Evolutionary conservation across 768 basidiomycete genomes (phyloP).

Genomic region (Calocybe cyanea): DNA sequence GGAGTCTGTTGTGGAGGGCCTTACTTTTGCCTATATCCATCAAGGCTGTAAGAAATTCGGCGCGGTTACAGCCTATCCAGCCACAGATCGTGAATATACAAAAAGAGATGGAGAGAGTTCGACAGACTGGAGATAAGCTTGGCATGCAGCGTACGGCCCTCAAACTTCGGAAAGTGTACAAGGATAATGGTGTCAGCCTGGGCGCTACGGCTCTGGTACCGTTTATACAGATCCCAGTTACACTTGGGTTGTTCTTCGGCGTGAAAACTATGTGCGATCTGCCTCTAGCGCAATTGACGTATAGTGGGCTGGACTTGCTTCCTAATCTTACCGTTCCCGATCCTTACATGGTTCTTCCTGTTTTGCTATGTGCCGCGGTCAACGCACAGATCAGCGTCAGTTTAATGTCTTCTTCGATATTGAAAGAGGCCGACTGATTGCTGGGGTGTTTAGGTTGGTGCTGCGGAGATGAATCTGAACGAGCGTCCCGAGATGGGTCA

Average conservation of each 20-base stretch:
- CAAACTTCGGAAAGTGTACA: constrained; percentile 53
- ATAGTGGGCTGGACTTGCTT: constrained; percentile 71
- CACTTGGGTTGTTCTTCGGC: constrained; percentile 81
- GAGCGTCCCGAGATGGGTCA: constrained; percentile 57
- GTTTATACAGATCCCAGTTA: constrained; percentile 70
- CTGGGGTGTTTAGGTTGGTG: constrained; percentile 33
- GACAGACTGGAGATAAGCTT: constrained; percentile 31
- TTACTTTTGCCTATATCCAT: constrained; percentile 60
- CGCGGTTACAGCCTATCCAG: constrained; percentile 58
- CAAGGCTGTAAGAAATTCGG: constrained; percentile 50
- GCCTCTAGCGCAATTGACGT: constrained; percentile 70
- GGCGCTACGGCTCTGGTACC: constrained; percentile 44
- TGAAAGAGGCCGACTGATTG: neutral
- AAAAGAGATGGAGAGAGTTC: constrained; percentile 36
- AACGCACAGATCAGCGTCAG: constrained; percentile 70
- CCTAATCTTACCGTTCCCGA: constrained; percentile 78
- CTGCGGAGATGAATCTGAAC: constrained; percentile 50
- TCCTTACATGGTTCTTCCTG: constrained; percentile 72
- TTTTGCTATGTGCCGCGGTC: constrained; percentile 51
- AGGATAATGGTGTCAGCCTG: constrained; percentile 63
- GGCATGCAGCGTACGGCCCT: constrained; percentile 53
- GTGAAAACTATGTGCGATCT: constrained; percentile 66
- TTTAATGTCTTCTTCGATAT: neutral
- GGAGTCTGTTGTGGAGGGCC: constrained; percentile 58
- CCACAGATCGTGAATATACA: constrained; percentile 45